Evolutionary conservation across 352 stramenopile species (phyloP).

Genomic region (Phytophthora parvispora): DNA sequence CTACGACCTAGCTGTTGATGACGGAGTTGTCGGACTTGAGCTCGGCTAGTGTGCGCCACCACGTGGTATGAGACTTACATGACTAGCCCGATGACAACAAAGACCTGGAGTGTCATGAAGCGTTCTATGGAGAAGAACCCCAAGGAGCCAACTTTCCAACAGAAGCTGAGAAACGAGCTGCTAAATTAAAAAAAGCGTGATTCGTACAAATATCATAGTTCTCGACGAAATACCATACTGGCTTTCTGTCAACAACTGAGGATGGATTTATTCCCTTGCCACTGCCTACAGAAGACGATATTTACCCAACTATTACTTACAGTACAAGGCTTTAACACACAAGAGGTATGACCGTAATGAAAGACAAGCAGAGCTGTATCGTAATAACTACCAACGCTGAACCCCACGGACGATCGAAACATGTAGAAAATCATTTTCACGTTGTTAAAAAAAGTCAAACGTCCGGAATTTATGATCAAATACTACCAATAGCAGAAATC

Average conservation of each 20-base stretch:
- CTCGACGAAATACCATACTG: neutral
- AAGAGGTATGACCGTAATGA: neutral
- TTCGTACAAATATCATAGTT: neutral
- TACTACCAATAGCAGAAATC: neutral
- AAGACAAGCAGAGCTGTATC: neutral
- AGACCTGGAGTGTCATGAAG: neutral
- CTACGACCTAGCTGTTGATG: conserved; percentile 7
- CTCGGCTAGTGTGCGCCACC: conserved; percentile 4
- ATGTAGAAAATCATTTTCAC: neutral
- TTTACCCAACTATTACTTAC: neutral
- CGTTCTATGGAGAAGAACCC: too few species aligned
- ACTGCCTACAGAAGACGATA: neutral
- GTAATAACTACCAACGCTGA: neutral
- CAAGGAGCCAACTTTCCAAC: too few species aligned
- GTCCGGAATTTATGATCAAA: neutral
- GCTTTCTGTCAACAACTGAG: neutral
- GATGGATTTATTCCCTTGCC: neutral
- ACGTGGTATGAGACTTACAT: conserved; percentile 14
- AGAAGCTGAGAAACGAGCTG: too few species aligned
- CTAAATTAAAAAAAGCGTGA: too few species aligned
- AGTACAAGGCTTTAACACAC: neutral
- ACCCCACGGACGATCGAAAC: neutral
- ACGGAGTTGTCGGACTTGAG: neutral
- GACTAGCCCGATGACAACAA: neutral
- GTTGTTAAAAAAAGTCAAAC: neutral